Evolutionary conservation across 176 grass and related monocot species (phyloP), one percentile per base, ranked within the genome.

Genomic region (Cocos nucifera): DNA sequence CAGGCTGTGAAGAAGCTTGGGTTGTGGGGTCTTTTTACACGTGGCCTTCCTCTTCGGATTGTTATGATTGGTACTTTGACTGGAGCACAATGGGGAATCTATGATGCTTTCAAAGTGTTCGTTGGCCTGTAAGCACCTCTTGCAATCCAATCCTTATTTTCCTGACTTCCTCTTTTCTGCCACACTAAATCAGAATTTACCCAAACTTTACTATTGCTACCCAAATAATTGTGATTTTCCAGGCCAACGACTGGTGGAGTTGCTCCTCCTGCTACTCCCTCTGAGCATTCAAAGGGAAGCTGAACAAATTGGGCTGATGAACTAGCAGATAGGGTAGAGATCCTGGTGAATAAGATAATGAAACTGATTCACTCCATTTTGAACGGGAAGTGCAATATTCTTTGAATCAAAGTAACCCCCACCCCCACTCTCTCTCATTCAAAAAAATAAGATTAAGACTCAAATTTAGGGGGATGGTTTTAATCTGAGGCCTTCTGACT

Each of bases 51-150:
- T 6, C 78, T 95, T 66, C 89, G 85, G 49, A 89, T 89, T 62
- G 57, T 95, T 55, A 95, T 95, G 89, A 77, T 95, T 54, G 89
- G 89, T 28, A 95, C 89, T 3, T 72, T 95, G 48, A 95, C 89
- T 4, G 89, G 82, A 1, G 56, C 89, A 12, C 82, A 95, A 64
- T 95, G 89, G 85, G 78, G 83, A 10, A 95, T 95, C 61, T 95
- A 89, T 49, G 89, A 95, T 78, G 67, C 89, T 39, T 89, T 95
- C 76, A 95, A 95, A 83, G 89, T 95, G 20, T 79, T 86, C 75
- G 70, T 69, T 69, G 89, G 89, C 64, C 62, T 95, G 89, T 89
- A 80, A 95, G 89, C 89, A 56, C 9, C 56, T 48, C 15, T 69
- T 0, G 6, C 29, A 32, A 32, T 32, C 0, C 29, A 7, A 7